Base-by-base conservation (phyloP, 768 basidiomycete species). In the Multifurca ochricompacta region DNA sequence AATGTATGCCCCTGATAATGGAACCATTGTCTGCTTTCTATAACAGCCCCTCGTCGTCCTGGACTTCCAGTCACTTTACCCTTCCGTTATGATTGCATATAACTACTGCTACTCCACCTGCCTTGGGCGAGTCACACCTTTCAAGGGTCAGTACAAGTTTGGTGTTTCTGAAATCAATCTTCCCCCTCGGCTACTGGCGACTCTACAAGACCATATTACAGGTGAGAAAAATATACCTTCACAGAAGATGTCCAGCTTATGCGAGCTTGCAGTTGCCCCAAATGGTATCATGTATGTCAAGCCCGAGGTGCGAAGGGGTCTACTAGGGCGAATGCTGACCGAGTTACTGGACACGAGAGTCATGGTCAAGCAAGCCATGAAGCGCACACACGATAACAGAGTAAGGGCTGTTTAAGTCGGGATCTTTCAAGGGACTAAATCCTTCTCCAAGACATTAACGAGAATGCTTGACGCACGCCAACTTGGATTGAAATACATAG, bases 351-450 rank as follows among this genome's bases (percentile, higher is more conserved):
- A 97, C 48, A 97, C 95, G 16, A 77, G 96, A 50, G 90, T 97
- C 4, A 98, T 99, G 96, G 87, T 99, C 23, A 99, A 97, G 66
- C 86, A 91, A 59, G 91, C 90, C 3, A 93, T 96, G 93, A 97
- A 97, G 67, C 72, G 76, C 21, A 77, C 77, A 7, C 80, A 79
- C 45, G 70, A 74, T 37, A 85, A 96, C 66, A 91, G 90, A 72
- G 93, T 87, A 46, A 49, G 63, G 46, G 34, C 6, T 6, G 30
- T 30, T 6, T 27, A n/a, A 65, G 35, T 30, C 51, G 36, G 44
- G 11, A n/a, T 37, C 39, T 56, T 34, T 23, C 31, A 41, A 1
- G 27, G 7, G 30, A 16, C 27, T 46, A 3, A 44, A 32, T 36
- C 27, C n/a, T 28, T 48, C 34, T 19, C 39, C 4, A 62, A 96